These are phyloP conservation scores for Sclerospora graminicola DNA, from an alignment of 352 stramenopile species.

Conservation along the genomic window DNA sequence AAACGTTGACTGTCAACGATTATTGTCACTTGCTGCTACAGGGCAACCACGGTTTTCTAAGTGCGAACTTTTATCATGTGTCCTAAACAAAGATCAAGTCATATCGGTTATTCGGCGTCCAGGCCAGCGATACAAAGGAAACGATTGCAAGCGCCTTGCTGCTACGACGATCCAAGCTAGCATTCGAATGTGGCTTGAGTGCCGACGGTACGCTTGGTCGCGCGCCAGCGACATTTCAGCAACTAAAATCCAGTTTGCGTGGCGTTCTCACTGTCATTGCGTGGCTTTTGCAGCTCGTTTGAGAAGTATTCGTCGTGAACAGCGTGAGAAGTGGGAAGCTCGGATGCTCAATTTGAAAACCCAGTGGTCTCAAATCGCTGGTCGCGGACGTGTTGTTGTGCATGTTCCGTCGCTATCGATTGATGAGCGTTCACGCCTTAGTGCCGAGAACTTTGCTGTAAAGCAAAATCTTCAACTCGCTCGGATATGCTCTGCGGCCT, in stretches of 20 bases:
- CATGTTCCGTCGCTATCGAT: constrained; percentile 78
- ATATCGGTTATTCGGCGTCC: constrained; percentile 44
- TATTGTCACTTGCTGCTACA: constrained; percentile 63
- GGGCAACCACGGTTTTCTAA: constrained; percentile 37
- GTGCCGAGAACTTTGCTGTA: constrained; percentile 54
- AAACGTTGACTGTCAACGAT: constrained; percentile 74
- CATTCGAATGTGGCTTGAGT: constrained; percentile 49
- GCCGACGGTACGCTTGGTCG: constrained; percentile 32
- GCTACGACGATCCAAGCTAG: constrained; percentile 64
- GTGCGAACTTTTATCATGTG: constrained; percentile 60
- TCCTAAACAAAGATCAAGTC: constrained; percentile 86
- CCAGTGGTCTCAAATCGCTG: constrained; percentile 45
- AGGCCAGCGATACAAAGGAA: too few species aligned
- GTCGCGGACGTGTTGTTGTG: constrained; percentile 49
- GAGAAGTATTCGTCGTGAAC: constrained; percentile 20
- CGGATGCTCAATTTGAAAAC: constrained; percentile 36
- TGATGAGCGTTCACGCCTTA: constrained; percentile 52
- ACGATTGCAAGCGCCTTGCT: constrained; percentile 47
- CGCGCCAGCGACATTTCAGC: constrained; percentile 31
- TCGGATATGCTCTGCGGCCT: constrained; percentile 47
- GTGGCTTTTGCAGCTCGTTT: constrained; percentile 31
- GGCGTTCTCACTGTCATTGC: constrained; percentile 39
- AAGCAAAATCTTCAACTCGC: constrained; percentile 80
- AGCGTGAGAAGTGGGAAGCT: constrained; percentile 31
- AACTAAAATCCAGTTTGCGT: constrained; percentile 50